Evolutionary conservation across 2,329 filamentous ascomycete species (phyloP).

Genomic region (Fusarium sp.): DNA sequence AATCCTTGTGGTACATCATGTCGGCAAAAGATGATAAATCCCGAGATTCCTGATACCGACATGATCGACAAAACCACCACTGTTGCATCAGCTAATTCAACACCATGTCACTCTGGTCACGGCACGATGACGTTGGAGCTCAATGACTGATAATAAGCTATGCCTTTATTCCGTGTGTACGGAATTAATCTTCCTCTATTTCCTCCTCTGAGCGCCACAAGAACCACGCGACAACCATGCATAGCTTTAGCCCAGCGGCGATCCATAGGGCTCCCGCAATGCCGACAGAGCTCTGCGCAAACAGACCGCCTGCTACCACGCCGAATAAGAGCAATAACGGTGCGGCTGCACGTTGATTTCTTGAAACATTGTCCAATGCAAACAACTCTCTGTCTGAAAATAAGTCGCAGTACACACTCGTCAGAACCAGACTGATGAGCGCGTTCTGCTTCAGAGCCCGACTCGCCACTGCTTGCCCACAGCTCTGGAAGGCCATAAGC

Average conservation of each 20-base stretch:
- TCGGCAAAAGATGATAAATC: constrained; percentile 12
- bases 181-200: constrained; percentile 16
- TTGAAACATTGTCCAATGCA: constrained; percentile 58
- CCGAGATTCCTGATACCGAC: constrained; percentile 27
- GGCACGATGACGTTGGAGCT: constrained; percentile 16
- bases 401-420: constrained; percentile 84
- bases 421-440: constrained; percentile 82
- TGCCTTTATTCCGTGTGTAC: neutral
- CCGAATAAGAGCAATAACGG: constrained; percentile 64
- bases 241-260: constrained; percentile 67
- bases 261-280: constrained; percentile 70
- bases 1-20: constrained; percentile 9
- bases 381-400: constrained; percentile 73
- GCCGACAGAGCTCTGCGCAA: constrained; percentile 61
- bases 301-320: constrained; percentile 63
- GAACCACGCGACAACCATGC: constrained; percentile 70
- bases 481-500: constrained; percentile 81
- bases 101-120: constrained; percentile 24
- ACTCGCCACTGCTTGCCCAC: constrained; percentile 82
- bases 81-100: constrained; percentile 30
- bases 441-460: constrained; percentile 76
- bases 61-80: constrained; percentile 29
- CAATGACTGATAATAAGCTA: constrained; percentile 1
- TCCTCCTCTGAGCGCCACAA: constrained; percentile 68
- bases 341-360: constrained; percentile 64